Base-by-base conservation (phyloP, 2,329 filamentous ascomycete species). In the Chaetomium sp. region DNA sequence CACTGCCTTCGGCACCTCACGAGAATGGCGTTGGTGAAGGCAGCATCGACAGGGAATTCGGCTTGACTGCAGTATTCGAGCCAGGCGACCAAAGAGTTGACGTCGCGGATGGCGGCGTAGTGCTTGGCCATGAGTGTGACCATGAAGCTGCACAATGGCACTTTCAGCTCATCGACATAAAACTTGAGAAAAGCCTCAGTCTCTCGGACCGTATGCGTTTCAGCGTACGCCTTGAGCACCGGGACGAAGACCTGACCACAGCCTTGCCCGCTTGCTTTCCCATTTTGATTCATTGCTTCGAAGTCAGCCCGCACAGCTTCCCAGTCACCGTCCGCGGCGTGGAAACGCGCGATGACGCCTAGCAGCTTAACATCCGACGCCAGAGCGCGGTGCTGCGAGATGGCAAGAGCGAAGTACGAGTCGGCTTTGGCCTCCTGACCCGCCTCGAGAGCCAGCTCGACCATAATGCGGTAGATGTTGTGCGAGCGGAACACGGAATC, bases 61-160 rank as follows among this genome's bases (percentile, higher is more conserved):
- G 72, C 67, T 10, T 63, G 59, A 38, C 70, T 71, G 70, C 79
- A 81, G 64, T 77, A 77, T 35, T 70, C 66, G 21, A 82, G 70
- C 81, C 81, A 83, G 7, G 68, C 70, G 4, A 78, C 65, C 60
- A 82, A 76, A 1, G 77, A 74, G 12, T 70, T 50, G 35, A 75
- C 68, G 53, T 82, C 79, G 27, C 75, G 78, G 31, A 74, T 70
- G 25, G 74, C 72, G 13, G 75, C 80, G 67, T 80, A 81, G 60
- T 77, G 76, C 53, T 79, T 78, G 19, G 80, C 79, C 66, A 82
- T 74, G 27, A 82, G 67, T 2, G 77, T 78, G 47, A 81, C 78
- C 64, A 78, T 71, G 60, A 75, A 74, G 10, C 68, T 72, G 66
- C 75, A 74, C 49, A 80, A 66, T 4, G 73, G 72, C 8, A 81